phyloP scores from a whole-genome alignment of 2,329 filamentous ascomycete genomes.

The Trichoderma pleuroti region DNA sequence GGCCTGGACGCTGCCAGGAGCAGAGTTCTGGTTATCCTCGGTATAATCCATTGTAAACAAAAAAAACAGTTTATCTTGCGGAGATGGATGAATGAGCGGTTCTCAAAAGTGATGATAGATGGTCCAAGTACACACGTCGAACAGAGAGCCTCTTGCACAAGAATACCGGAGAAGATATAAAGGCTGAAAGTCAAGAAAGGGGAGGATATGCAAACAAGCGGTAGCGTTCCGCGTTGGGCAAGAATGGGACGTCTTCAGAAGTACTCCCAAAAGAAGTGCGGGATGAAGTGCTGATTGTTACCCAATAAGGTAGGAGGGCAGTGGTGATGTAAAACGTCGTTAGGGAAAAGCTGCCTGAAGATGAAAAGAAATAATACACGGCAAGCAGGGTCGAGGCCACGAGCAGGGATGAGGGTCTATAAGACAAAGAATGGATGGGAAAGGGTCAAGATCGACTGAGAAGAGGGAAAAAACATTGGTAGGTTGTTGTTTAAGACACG shows the following conservation, averaged over 20 bases:
- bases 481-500: background rate
- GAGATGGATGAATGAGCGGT: background rate
- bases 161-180: background rate
- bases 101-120: background rate
- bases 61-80: background rate
- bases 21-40: conserved; percentile 63
- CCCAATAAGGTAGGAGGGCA: conserved; percentile 1
- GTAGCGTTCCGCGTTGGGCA: conserved; percentile 16
- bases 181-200: background rate
- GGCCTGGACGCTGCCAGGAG: conserved; percentile 58
- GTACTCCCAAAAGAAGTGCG: background rate
- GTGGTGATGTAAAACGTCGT: background rate
- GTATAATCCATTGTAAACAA: conserved; percentile 40
- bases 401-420: background rate
- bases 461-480: conserved; percentile 2
- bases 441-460: conserved; percentile 4
- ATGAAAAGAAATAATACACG: background rate
- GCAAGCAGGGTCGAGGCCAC: conserved; percentile 7
- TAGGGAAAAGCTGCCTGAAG: background rate
- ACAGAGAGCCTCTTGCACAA: background rate
- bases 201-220: conserved; percentile 12
- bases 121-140: background rate
- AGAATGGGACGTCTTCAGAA: background rate
- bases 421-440: conserved; percentile 1
- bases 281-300: background rate